phyloP scores from a whole-genome alignment of 1,139 yeast genomes.

The Ogataea hybrid region DNA sequence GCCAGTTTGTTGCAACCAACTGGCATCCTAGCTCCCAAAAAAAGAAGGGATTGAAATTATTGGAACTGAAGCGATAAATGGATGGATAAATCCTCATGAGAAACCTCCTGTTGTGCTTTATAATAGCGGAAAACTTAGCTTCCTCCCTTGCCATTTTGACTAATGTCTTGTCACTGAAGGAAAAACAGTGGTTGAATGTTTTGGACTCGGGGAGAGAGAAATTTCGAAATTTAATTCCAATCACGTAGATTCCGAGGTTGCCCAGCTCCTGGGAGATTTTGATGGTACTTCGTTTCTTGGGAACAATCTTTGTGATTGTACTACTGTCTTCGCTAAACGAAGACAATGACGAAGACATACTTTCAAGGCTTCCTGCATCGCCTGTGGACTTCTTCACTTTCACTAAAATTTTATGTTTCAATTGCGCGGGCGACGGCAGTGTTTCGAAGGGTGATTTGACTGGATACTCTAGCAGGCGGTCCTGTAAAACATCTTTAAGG shows the following conservation, averaged over 20 bases:
- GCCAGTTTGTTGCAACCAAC: conserved; percentile 98
- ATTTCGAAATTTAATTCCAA: conserved; percentile 76
- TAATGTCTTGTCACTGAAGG: conserved; percentile 74
- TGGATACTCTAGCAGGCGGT: conserved; percentile 49
- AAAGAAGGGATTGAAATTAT: conserved; percentile 73
- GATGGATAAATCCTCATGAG: conserved; percentile 90
- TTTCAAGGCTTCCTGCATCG: not conserved
- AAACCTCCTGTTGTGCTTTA: conserved; percentile 73
- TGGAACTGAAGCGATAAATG: conserved; percentile 67
- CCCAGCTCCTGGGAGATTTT: conserved; percentile 52
- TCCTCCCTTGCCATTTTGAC: conserved; percentile 63
- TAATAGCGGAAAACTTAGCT: conserved; percentile 49
- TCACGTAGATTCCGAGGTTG: conserved; percentile 60
- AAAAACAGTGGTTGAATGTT: conserved; percentile 76
- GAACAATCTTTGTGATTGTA: conserved; percentile 20
- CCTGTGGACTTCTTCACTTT: conserved; percentile 61
- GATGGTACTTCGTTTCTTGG: conserved; percentile 31
- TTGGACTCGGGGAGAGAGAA: conserved; percentile 87
- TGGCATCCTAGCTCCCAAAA: conserved; percentile 89
- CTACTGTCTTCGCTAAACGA: conserved; percentile 50
- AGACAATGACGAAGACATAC: conserved; percentile 36
- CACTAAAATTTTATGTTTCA: conserved; percentile 67
- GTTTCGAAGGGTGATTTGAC: conserved; percentile 26
- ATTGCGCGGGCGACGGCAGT: conserved; percentile 71
- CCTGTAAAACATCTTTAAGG: conserved; percentile 58